Percentiles rank a stretch among this genome's conserved stretches.
Conservation (phyloP, 768 basidiomycete species). For the Pseudohyphozyma bogoriensis region DNA sequence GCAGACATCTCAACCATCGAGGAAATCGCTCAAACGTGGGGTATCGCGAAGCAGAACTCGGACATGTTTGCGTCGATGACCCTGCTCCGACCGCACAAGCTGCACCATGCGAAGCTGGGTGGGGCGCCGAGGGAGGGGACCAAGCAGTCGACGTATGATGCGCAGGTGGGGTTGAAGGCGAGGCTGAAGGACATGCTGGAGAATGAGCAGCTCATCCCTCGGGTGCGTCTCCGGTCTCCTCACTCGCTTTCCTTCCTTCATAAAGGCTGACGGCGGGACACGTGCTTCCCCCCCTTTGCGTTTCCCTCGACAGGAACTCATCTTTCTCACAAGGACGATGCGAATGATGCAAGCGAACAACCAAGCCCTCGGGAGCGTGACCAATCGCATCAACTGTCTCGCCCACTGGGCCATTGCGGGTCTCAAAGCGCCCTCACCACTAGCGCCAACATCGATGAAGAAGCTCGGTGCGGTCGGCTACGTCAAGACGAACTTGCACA, state of each 20-base stretch:
- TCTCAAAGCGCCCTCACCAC: slow-evolving; percentile 5
- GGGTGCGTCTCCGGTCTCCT: slow-evolving; percentile 2
- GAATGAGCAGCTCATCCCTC: slow-evolving; percentile 32
- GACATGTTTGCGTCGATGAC: slow-evolving; percentile 31
- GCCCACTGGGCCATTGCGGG: slow-evolving; percentile 56
- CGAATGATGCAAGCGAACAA: slow-evolving; percentile 44
- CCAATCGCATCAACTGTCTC: slow-evolving; percentile 82
- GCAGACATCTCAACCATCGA: slow-evolving; percentile 28
- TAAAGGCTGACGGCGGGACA: not conserved
- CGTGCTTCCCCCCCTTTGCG: not conserved
- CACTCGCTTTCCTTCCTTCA: not conserved
- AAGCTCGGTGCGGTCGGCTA: slow-evolving; percentile 35
- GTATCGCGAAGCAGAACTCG: slow-evolving; percentile 24
- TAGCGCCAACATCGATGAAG: slow-evolving; percentile 47
- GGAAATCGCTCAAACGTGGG: slow-evolving; percentile 30
- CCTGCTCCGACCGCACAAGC: slow-evolving; percentile 27
- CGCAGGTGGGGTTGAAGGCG: slow-evolving; percentile 28
- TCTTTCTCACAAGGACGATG: slow-evolving; percentile 39
- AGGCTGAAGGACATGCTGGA: slow-evolving; percentile 32
- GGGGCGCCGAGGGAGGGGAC: not conserved
- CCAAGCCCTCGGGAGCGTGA: slow-evolving; percentile 62
- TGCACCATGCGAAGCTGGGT: slow-evolving; percentile 15
- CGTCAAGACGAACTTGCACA: slow-evolving; percentile 38
- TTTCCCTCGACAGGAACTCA: slow-evolving; percentile 40
- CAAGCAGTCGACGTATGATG: slow-evolving; percentile 21